A percentile compares a stretch with the other conserved stretches of the same genome.
Evolutionary conservation across 371 early-diverging fungal genomes (phyloP).

Genomic region (Syncephalastrum sp.): DNA sequence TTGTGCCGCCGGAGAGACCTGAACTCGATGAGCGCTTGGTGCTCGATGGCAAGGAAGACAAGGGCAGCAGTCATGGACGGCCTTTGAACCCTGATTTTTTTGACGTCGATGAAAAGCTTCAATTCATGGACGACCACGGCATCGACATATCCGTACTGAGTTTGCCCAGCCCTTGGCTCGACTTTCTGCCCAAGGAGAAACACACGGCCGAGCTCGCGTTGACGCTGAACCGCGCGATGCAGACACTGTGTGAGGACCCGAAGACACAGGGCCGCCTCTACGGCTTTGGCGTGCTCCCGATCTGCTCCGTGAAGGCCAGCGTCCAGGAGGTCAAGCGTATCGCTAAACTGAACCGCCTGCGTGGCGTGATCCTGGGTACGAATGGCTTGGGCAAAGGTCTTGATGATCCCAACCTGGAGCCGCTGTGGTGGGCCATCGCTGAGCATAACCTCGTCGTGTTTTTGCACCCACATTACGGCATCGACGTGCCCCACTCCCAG

Average conservation of each 20-base stretch:
- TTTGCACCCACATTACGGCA: slow-evolving; percentile 44
- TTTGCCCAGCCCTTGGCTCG: slow-evolving; percentile 24
- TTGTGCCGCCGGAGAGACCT: slow-evolving; percentile 17
- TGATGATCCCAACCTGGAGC: slow-evolving; percentile 38
- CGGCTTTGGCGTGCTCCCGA: slow-evolving; percentile 36
- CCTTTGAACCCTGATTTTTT: slow-evolving; percentile 20
- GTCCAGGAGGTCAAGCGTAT: slow-evolving; percentile 30
- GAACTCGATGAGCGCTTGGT: slow-evolving; percentile 21
- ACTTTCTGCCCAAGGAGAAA: slow-evolving; percentile 18
- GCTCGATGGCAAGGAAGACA: slow-evolving; percentile 20
- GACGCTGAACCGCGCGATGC: slow-evolving; percentile 27
- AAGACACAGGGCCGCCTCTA: slow-evolving; percentile 19
- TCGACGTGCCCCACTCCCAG: slow-evolving; percentile 17
- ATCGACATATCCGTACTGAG: slow-evolving; percentile 23
- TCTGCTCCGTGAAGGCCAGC: slow-evolving; percentile 18
- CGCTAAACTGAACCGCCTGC: slow-evolving; percentile 14
- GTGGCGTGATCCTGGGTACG: slow-evolving; percentile 41
- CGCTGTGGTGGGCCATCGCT: slow-evolving; percentile 28
- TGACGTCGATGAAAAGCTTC: slow-evolving; percentile 19
- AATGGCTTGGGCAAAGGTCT: slow-evolving; percentile 32
- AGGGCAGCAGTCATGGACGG: slow-evolving; percentile 17
- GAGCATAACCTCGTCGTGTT: slow-evolving; percentile 27
- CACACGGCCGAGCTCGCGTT: slow-evolving; percentile 20
- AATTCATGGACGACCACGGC: slow-evolving; percentile 22
- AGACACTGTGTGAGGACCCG: slow-evolving; percentile 21